Base-by-base conservation (phyloP, 805 yeast species). In the Candida nemodendra region DNA sequence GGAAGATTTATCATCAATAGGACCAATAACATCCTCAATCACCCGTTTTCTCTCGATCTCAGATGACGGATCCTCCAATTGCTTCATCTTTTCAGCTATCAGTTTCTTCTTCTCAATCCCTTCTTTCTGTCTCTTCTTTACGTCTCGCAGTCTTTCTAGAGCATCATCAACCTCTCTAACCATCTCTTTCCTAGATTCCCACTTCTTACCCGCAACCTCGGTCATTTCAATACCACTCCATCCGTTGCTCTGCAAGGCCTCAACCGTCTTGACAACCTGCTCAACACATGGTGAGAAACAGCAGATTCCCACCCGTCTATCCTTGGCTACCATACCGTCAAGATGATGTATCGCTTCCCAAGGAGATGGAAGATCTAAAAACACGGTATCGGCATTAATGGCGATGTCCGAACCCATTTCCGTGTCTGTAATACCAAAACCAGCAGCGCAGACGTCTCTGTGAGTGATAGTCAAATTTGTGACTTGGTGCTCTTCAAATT, bases 241-340 rank as follows among this genome's bases (percentile, higher is more conserved):
- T 1, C 95, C 96, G 29, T 80, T 59, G 23, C 68, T 73, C 48
- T 82, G 80, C 41, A 93, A 65, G 0, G 85, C 82, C 47, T 77
- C 82, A 9, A 91, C 79, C 0, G 98, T 86, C 57, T 85, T 82
- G 41, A 83, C 83, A 3, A 93, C 99, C 65, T 93, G 99, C 64
- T 93, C 99, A 32, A 93, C 85, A 62, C 99, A 93, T 8, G 99
- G 99, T 27, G 95, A 86, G 57, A 93, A 93, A 62, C 99, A 93
- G 64, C 99, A 93, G 37, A 93, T 73, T 3, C 84, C 79, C 16
- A 79, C 85, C 18, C 71, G 68, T 38, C 71, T 67, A 14, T 64
- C 64, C 7, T 65, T 59, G 7, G 84, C 65, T 12, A 85, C 71
- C 1, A 84, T 95, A 2, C 50, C 35, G 9, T 69, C 64, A 31